Evolutionary conservation across 305 asterid species (phyloP).

Genomic region (Withania somnifera): DNA sequence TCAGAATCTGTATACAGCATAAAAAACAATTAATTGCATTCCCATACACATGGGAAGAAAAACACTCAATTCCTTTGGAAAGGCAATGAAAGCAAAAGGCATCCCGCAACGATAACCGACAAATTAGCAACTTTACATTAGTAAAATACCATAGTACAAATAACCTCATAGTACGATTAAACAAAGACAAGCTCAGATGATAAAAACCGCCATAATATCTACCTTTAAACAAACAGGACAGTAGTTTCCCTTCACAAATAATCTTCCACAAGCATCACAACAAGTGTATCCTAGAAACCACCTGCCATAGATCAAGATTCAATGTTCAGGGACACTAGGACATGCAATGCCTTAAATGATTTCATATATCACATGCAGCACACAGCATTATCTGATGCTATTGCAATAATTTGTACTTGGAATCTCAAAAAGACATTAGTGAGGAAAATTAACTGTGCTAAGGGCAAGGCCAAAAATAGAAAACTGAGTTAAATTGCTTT

Average conservation of each 20-base stretch:
- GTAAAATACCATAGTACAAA: neutral
- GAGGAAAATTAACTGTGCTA: neutral
- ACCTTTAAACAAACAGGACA: conserved; percentile 99
- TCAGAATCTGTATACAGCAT: conserved; percentile 77
- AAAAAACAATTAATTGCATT: neutral
- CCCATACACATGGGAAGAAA: neutral
- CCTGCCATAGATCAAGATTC: conserved; percentile 43
- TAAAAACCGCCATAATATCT: neutral
- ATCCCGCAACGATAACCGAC: neutral
- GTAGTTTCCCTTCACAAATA: conserved; percentile 87
- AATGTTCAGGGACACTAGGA: neutral
- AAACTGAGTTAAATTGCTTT: neutral
- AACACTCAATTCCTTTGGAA: neutral
- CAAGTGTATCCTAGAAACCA: conserved; percentile 98
- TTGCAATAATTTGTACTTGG: neutral
- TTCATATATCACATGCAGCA: neutral
- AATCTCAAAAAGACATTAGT: neutral
- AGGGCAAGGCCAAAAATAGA: neutral
- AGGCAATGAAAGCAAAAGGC: neutral
- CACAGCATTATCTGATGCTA: neutral
- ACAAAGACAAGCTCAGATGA: neutral
- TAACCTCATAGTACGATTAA: neutral
- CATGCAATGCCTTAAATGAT: neutral
- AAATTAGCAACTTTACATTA: neutral
- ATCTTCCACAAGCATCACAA: conserved; percentile 99